Evolutionary conservation across 345 rosid genomes (phyloP).

Genomic region (Erodium maritimum): DNA sequence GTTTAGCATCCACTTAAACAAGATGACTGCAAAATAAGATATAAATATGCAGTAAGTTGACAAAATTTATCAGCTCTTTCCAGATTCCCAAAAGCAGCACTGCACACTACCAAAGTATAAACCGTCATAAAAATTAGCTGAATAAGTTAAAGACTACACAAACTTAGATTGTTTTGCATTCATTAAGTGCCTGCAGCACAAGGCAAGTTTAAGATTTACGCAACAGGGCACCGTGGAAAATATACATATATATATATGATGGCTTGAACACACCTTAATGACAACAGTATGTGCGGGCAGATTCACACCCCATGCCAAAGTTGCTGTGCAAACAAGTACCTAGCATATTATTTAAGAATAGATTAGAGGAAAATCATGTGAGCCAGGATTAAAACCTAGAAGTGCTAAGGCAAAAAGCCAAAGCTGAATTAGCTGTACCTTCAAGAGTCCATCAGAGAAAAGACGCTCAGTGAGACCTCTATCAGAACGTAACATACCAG

Average conservation of each 20-base stretch:
- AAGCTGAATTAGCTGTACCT: slow-evolving; percentile 30
- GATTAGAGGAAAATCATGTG: slow-evolving; percentile 3
- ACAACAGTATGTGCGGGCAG: slow-evolving; percentile 97
- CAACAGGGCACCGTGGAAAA: not conserved
- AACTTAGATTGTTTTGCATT: not conserved
- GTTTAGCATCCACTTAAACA: no score
- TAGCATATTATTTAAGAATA: slow-evolving; percentile 22
- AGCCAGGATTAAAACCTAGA: slow-evolving; percentile 4
- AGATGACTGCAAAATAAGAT: no score
- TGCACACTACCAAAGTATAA: no score
- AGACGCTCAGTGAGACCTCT: slow-evolving; percentile 89
- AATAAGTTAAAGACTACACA: not conserved
- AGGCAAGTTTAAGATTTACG: not conserved
- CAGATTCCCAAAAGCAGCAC: not conserved
- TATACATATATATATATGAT: not conserved
- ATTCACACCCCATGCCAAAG: slow-evolving; percentile 99
- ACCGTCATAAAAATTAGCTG: no score
- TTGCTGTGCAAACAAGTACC: slow-evolving; percentile 98
- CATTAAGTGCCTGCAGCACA: not conserved
- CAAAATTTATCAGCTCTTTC: not conserved
- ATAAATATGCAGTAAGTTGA: not conserved
- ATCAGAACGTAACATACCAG: slow-evolving; percentile 94
- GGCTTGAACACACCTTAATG: slow-evolving; percentile 55
- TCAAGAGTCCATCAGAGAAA: slow-evolving; percentile 82
- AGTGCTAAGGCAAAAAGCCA: slow-evolving; percentile 8